Evolutionary conservation across 192 early-diverging fungal species (phyloP), one percentile per base, ranked within the genome.

Genomic region (Podila clonocystis): DNA sequence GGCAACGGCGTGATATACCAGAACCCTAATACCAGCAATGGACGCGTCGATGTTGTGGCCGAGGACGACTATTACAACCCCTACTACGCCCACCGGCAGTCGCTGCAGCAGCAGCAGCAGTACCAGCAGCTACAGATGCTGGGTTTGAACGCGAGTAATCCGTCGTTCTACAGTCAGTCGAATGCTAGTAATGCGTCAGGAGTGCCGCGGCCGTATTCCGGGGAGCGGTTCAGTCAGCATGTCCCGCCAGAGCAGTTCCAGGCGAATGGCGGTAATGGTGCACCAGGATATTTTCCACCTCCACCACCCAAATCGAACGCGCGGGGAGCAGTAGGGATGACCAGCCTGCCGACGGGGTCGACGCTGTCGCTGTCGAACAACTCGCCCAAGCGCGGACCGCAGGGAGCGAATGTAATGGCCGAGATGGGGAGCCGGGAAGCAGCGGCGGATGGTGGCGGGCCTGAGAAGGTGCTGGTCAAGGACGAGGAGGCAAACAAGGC

Each of bases 31-130:
- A 22, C 6, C 52, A 55, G 52, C 52, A 52, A 52, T 31, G 34
- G 34, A 9, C 34, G 31, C 20, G 55, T 11, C 19, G 28, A 60
- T 2, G 52, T 49, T 34, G 58, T 49, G 29, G 65, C 57, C 6
- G 70, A 36, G 11, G 75, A 79, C 4, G 52, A 49, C 15, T 79
- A 79, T 38, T 79, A 79, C 24, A 79, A 79, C 30, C 75, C 75
- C 17, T 79, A 79, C 31, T 79, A 79, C 59, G 65, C 75, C 9
- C 26, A 59, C 9, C 52, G 24, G 9, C 52, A 55, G 9, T 26
- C 20, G 17, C n/a, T 24, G n/a, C n/a, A 55, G 24, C 52, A 13
- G 65, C 64, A 30, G 70, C 29, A 17, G 5, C 45, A 12, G 52
- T 38, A 24, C 45, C 60, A 36, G 52, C 36, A n/a, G 34, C 60